phyloP scores from a whole-genome alignment of 2,329 filamentous ascomycete genomes.

The Fusarium secorum region DNA sequence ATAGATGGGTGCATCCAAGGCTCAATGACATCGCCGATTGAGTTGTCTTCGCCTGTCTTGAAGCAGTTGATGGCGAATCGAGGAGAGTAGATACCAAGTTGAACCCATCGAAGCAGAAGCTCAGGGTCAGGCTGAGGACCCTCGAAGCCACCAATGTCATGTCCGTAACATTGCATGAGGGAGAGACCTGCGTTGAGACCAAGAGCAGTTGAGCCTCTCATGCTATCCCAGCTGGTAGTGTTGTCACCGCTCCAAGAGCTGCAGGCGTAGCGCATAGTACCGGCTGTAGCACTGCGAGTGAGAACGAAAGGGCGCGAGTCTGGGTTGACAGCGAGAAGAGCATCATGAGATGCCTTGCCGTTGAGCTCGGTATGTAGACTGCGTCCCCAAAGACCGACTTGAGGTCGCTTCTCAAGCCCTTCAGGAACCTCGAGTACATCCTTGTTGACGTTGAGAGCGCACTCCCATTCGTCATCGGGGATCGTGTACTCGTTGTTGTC shows the following conservation, averaged over 20 bases:
- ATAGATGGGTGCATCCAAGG: slow-evolving; percentile 80
- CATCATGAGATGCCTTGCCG: slow-evolving; percentile 74
- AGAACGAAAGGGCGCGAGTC: slow-evolving; percentile 71
- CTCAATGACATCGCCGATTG: slow-evolving; percentile 76
- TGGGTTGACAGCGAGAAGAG: slow-evolving; percentile 65
- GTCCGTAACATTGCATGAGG: slow-evolving; percentile 73
- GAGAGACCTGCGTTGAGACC: slow-evolving; percentile 74
- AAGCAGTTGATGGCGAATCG: slow-evolving; percentile 82
- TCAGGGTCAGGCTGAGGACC: slow-evolving; percentile 76
- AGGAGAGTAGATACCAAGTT: slow-evolving; percentile 73
- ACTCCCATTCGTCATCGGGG: slow-evolving; percentile 70
- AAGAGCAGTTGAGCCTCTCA: slow-evolving; percentile 75
- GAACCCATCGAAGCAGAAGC: slow-evolving; percentile 75
- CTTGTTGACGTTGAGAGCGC: slow-evolving; percentile 57
- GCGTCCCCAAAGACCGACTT: slow-evolving; percentile 74
- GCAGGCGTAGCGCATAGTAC: slow-evolving; percentile 74
- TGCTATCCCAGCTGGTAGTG: slow-evolving; percentile 75
- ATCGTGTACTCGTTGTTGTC: slow-evolving; percentile 81
- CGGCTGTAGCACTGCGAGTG: slow-evolving; percentile 74
- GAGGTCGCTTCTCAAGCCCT: slow-evolving; percentile 50
- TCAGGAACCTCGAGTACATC: slow-evolving; percentile 48
- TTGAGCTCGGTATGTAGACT: slow-evolving; percentile 75
- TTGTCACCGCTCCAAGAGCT: slow-evolving; percentile 81
- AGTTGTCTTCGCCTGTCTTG: slow-evolving; percentile 74
- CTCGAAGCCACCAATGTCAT: slow-evolving; percentile 80